Conservation (phyloP, 1,139 yeast species). For the Blastobotrys arbuscula region DNA sequence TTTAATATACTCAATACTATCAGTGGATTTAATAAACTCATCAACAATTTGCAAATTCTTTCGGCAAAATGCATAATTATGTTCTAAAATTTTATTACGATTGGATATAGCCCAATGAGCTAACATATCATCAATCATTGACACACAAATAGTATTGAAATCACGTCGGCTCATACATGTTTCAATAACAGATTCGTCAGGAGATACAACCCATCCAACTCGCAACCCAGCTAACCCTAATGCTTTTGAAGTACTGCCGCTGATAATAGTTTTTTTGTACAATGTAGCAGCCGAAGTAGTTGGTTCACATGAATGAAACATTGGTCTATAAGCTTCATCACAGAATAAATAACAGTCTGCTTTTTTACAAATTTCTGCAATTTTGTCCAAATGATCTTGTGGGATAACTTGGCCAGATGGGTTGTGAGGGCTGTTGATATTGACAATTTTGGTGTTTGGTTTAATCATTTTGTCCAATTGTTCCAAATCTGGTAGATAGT, state of each 20-base stretch:
- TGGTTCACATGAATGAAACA: constrained; percentile 39
- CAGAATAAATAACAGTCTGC: constrained; percentile 39
- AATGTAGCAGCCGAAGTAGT: constrained; percentile 43
- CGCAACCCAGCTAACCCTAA: constrained; percentile 52
- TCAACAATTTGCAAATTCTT: constrained; percentile 38
- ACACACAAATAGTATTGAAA: constrained; percentile 49
- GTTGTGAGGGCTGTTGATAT: constrained; percentile 51
- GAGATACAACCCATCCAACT: constrained; percentile 49
- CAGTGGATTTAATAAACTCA: constrained; percentile 35
- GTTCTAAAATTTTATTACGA: constrained; percentile 34
- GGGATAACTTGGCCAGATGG: constrained; percentile 50
- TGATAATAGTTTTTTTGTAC: constrained; percentile 43
- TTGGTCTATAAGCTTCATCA: constrained; percentile 56
- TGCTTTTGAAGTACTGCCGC: constrained; percentile 52
- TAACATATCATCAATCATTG: constrained; percentile 45
- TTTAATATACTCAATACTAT: constrained; percentile 38
- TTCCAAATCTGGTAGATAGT: constrained; percentile 37
- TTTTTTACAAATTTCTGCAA: constrained; percentile 40
- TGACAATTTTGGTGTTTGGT: constrained; percentile 41
- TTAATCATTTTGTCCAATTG: constrained; percentile 33
- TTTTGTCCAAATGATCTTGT: constrained; percentile 32
- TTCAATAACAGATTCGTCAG: constrained; percentile 32
- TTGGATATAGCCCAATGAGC: constrained; percentile 43
- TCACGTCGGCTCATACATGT: constrained; percentile 44
- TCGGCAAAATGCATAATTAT: constrained; percentile 39